Percentiles rank a stretch among this genome's conserved stretches.
phyloP scores from a whole-genome alignment of 371 early-diverging fungal species.

The Mucor racemosus region DNA sequence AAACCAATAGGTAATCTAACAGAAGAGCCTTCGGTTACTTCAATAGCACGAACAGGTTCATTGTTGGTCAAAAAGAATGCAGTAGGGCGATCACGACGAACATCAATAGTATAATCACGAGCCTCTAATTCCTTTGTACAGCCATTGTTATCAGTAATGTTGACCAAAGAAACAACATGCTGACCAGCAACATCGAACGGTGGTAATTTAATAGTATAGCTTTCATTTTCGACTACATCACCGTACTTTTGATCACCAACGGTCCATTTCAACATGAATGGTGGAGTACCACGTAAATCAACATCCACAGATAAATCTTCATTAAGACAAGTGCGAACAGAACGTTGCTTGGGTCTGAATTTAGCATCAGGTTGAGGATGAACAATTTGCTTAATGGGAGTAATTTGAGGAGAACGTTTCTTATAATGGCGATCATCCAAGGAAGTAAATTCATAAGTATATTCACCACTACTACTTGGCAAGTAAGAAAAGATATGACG shows the following conservation, averaged over 20 bases:
- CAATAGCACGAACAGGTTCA: conserved; percentile 22
- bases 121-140: conserved; percentile 51
- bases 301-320: conserved; percentile 43
- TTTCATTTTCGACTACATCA: conserved; percentile 33
- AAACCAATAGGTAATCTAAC: conserved; percentile 44
- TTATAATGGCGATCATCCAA: conserved; percentile 51
- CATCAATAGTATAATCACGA: conserved; percentile 50
- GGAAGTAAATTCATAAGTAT: conserved; percentile 46
- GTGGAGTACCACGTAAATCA: conserved; percentile 47
- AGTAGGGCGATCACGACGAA: conserved; percentile 54
- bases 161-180: conserved; percentile 48
- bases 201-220: conserved; percentile 41
- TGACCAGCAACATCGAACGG: conserved; percentile 42
- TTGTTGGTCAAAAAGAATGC: conserved; percentile 44
- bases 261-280: conserved; percentile 44
- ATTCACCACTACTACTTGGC: conserved; percentile 50
- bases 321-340: conserved; percentile 47
- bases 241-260: conserved; percentile 35
- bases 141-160: conserved; percentile 50
- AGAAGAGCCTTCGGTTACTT: conserved; percentile 38
- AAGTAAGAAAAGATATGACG: conserved; percentile 48
- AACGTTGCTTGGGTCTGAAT: conserved; percentile 26
- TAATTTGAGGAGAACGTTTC: conserved; percentile 31
- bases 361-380: conserved; percentile 58
- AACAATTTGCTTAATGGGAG: conserved; percentile 44